Conservation (phyloP, 306 rosid genomes). For the Gastrolobium villosum region DNA sequence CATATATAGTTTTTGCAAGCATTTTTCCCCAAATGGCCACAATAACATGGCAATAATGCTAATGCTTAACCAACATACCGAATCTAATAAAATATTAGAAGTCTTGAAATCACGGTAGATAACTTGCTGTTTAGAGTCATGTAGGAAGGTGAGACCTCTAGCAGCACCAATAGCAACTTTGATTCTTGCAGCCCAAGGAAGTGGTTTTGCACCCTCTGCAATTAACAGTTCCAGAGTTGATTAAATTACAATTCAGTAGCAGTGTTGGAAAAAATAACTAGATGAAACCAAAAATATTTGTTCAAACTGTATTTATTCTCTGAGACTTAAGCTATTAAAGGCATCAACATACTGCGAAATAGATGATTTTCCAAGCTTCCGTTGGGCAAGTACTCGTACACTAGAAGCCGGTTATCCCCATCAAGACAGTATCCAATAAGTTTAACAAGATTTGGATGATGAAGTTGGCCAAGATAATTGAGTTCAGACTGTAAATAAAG, state of each 20-base stretch:
- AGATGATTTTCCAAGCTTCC: slow-evolving; percentile 94
- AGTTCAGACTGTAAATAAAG: slow-evolving; percentile 78
- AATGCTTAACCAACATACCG: slow-evolving; percentile 59
- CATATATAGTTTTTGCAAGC: slow-evolving; percentile 36
- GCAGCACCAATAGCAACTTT: slow-evolving; percentile 82
- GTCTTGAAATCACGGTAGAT: slow-evolving; percentile 96
- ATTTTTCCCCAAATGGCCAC: slow-evolving; percentile 4
- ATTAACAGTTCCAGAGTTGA: slow-evolving; percentile 33
- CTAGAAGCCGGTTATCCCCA: slow-evolving; percentile 88
- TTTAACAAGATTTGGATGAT: slow-evolving; percentile 92
- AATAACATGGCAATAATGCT: slow-evolving; percentile 16
- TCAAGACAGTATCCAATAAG: slow-evolving; percentile 88
- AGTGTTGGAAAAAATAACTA: neutral
- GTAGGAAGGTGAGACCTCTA: slow-evolving; percentile 79
- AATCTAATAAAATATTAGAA: slow-evolving; percentile 84
- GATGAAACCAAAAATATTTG: slow-evolving; percentile 18
- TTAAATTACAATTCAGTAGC: slow-evolving; percentile 23
- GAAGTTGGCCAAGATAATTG: slow-evolving; percentile 85
- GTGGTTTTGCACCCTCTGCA: slow-evolving; percentile 61
- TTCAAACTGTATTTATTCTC: neutral
- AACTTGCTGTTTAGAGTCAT: slow-evolving; percentile 68
- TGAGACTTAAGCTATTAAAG: slow-evolving; percentile 19
- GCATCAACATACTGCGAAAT: slow-evolving; percentile 74
- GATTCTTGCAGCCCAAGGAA: slow-evolving; percentile 80
- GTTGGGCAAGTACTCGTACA: slow-evolving; percentile 88